Conservation (phyloP, 495 filamentous ascomycete genomes). For the Penicillium taxi region DNA sequence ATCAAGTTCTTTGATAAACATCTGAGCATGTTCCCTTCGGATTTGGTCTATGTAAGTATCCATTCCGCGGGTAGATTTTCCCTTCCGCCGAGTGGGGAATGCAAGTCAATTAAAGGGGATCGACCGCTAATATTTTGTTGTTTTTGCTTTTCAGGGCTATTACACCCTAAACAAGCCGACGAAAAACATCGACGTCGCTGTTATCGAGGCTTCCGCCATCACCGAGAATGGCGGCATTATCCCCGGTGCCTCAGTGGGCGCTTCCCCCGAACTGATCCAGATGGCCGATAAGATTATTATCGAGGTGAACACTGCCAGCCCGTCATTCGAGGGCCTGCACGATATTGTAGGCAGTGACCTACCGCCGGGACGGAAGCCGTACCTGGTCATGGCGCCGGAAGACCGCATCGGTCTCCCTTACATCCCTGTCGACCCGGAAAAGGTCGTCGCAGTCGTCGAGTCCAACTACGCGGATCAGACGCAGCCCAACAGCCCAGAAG, state of each 20-base stretch:
- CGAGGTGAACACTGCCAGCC: slow-evolving; percentile 83
- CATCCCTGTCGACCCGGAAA: slow-evolving; percentile 84
- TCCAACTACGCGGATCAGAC: slow-evolving; percentile 81
- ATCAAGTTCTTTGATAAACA: slow-evolving; percentile 94
- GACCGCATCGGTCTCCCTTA: slow-evolving; percentile 78
- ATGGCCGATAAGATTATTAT: slow-evolving; percentile 91
- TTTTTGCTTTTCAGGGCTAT: slow-evolving; percentile 47
- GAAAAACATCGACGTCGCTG: slow-evolving; percentile 71
- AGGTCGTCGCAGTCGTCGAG: slow-evolving; percentile 79
- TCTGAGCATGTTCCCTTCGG: slow-evolving; percentile 84
- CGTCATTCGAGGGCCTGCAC: slow-evolving; percentile 82
- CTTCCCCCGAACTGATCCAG: slow-evolving; percentile 78
- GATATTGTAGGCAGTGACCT: slow-evolving; percentile 84
- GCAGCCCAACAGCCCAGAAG: slow-evolving; percentile 64
- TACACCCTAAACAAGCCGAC: slow-evolving; percentile 69
- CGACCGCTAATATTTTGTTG: slow-evolving; percentile 7
- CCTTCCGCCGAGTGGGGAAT: slow-evolving; percentile 6
- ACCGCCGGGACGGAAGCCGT: slow-evolving; percentile 74
- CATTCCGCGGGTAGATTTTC: slow-evolving; percentile 3
- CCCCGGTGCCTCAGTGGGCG: slow-evolving; percentile 79
- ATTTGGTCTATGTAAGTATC: slow-evolving; percentile 66
- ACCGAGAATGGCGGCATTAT: slow-evolving; percentile 91
- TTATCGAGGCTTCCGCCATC: slow-evolving; percentile 83
- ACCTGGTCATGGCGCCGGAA: slow-evolving; percentile 69
- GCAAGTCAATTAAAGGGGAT: no score